Percentiles rank a stretch among this genome's conserved stretches.
Conservation (phyloP, 176 grass and related monocot genomes). For the Rhynchospora breviuscula region DNA sequence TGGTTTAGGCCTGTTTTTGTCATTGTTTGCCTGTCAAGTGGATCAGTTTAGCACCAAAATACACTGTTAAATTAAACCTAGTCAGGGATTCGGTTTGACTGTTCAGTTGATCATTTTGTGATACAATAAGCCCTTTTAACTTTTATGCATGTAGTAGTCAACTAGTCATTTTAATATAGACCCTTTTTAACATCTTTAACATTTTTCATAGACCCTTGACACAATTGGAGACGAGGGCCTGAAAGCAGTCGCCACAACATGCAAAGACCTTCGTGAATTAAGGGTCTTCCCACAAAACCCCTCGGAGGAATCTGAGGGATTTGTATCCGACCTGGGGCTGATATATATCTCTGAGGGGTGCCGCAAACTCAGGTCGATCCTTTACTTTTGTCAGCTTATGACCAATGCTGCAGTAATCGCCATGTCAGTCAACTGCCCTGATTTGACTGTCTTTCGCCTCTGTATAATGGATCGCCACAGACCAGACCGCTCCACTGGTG, state of each 20-base stretch:
- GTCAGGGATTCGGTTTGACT: not conserved
- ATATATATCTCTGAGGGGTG: slow-evolving; percentile 71
- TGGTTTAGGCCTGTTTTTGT: not conserved
- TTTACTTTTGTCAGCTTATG: slow-evolving; percentile 95
- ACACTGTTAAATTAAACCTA: not conserved
- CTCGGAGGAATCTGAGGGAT: slow-evolving; percentile 67
- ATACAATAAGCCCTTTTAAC: not conserved
- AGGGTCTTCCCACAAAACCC: slow-evolving; percentile 64
- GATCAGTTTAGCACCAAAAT: not conserved
- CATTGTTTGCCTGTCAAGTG: not conserved
- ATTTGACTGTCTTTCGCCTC: slow-evolving; percentile 74
- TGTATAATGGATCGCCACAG: slow-evolving; percentile 85
- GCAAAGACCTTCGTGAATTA: slow-evolving; percentile 72
- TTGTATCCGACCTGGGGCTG: slow-evolving; percentile 66
- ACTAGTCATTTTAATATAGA: not conserved
- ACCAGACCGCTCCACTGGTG: slow-evolving; percentile 52
- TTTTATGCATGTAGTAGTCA: not conserved
- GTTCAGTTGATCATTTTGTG: not conserved
- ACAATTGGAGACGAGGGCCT: slow-evolving; percentile 77
- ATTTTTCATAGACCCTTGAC: slow-evolving; percentile 67
- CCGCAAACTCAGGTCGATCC: slow-evolving; percentile 50
- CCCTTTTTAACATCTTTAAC: not conserved
- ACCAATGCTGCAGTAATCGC: slow-evolving; percentile 67
- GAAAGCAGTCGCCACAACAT: slow-evolving; percentile 34
- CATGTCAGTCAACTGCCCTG: slow-evolving; percentile 72